phyloP scores from a whole-genome alignment of 805 yeast species.

The Candida adriatica region DNA sequence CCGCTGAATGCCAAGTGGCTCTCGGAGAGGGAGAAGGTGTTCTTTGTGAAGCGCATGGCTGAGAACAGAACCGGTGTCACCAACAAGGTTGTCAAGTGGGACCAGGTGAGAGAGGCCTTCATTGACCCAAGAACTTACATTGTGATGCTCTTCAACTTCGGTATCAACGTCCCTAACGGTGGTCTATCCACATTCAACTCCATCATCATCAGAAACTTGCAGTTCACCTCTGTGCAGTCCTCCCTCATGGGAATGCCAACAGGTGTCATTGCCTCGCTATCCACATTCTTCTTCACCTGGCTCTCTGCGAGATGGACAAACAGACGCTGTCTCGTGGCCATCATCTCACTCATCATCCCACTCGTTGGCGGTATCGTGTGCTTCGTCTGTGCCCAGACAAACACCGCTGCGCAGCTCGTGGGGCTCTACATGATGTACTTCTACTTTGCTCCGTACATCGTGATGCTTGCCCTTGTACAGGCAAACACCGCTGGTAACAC shows the following conservation, averaged over 20 bases:
- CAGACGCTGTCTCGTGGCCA: conserved; percentile 23
- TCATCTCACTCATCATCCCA: conserved; percentile 24
- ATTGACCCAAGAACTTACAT: conserved; percentile 33
- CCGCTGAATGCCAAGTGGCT: conserved; percentile 44
- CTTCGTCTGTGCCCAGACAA: conserved; percentile 12
- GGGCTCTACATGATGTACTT: conserved; percentile 29
- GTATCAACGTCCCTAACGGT: conserved; percentile 29
- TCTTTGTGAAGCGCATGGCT: conserved; percentile 33
- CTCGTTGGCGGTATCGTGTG: conserved; percentile 24
- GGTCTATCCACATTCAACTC: conserved; percentile 25
- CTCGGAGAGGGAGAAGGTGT: conserved; percentile 35
- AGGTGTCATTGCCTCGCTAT: conserved; percentile 26
- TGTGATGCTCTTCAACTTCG: conserved; percentile 25
- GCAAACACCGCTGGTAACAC: conserved; percentile 44
- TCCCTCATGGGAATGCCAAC: conserved; percentile 24
- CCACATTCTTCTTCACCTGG: conserved; percentile 27
- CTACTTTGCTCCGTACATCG: conserved; percentile 28
- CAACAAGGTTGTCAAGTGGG: conserved; percentile 30
- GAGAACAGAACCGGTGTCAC: conserved; percentile 40
- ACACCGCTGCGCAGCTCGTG: conserved; percentile 24
- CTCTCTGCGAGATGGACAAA: conserved; percentile 26
- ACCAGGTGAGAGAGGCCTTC: conserved; percentile 38
- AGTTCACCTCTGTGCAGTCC: conserved; percentile 20
- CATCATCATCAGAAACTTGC: conserved; percentile 21
- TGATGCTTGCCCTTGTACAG: conserved; percentile 26